A percentile compares a stretch with the other conserved stretches of the same genome.
These are phyloP conservation scores for Coemansia sp. DNA, from an alignment of 192 early-diverging fungal genomes.

Conservation along the genomic window DNA sequence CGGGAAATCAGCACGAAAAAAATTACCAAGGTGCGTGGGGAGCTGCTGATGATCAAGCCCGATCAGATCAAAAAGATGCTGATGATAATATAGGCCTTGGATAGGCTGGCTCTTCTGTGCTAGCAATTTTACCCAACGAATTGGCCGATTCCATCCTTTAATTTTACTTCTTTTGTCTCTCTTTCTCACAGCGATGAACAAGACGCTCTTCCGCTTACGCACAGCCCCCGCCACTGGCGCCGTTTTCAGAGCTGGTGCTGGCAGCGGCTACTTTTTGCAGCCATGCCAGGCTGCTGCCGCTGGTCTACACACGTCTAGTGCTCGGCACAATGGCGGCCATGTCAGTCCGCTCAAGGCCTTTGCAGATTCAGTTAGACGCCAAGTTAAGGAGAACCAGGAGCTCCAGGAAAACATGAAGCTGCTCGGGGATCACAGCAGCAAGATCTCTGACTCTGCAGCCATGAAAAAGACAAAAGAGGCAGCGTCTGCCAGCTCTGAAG, in stretches of 20 bases:
- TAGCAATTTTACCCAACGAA: not conserved
- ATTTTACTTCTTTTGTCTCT: not conserved
- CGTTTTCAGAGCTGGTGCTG: not conserved
- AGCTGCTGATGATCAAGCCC: not conserved
- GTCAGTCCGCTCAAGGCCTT: conserved; percentile 73
- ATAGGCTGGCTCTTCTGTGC: not conserved
- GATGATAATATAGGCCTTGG: not conserved
- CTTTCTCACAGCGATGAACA: conserved; percentile 19
- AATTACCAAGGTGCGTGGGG: not conserved
- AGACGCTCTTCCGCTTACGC: conserved; percentile 27
- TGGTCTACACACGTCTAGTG: conserved; percentile 33
- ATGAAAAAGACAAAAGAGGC: conserved; percentile 83
- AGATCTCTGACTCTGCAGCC: conserved; percentile 82
- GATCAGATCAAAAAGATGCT: not conserved
- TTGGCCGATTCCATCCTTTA: not conserved
- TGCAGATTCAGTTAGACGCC: conserved; percentile 84
- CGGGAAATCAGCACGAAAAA: not conserved
- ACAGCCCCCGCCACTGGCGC: not conserved
- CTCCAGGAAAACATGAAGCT: conserved; percentile 89
- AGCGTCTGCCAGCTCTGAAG: conserved; percentile 56
- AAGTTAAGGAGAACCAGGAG: conserved; percentile 94
- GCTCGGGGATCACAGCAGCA: conserved; percentile 75
- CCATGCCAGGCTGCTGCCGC: conserved; percentile 4
- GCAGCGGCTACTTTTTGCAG: not conserved
- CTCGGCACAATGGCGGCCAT: conserved; percentile 41